A percentile compares a stretch with the other conserved stretches of the same genome.
Evolutionary conservation across 2,329 filamentous ascomycete species (phyloP).

Genomic region (Trichocomaceae sp.): DNA sequence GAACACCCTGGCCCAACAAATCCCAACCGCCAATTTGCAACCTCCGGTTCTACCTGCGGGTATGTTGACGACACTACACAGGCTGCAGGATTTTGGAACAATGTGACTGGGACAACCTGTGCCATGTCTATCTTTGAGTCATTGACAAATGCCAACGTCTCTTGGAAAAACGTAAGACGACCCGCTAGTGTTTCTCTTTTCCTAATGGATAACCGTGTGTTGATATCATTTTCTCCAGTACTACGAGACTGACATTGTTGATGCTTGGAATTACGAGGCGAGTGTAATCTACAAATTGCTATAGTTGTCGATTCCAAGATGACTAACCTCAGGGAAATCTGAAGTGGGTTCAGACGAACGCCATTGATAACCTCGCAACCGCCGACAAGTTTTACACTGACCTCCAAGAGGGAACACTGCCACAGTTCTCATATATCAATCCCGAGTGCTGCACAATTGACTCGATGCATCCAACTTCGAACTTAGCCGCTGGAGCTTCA

Average conservation of each 20-base stretch:
- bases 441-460: constrained; percentile 34
- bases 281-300: constrained; percentile 19
- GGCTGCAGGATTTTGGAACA: constrained; percentile 26
- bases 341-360: constrained; percentile 34
- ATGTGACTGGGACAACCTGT: constrained; percentile 30
- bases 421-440: constrained; percentile 56
- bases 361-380: constrained; percentile 27
- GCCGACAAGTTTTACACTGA: constrained; percentile 56
- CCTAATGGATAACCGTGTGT: background rate
- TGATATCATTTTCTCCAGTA: constrained; percentile 21
- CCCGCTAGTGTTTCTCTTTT: background rate
- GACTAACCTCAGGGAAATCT: background rate
- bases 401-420: constrained; percentile 56
- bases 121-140: constrained; percentile 35
- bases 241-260: constrained; percentile 33
- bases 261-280: constrained; percentile 21
- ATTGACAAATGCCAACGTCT: constrained; percentile 29
- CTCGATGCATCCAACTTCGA: constrained; percentile 37
- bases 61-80: constrained; percentile 29
- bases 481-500: constrained; percentile 33
- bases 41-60: constrained; percentile 31
- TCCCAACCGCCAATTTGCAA: constrained; percentile 36
- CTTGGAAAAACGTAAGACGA: constrained; percentile 31
- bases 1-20: constrained; percentile 38
- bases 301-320: background rate